Percentiles rank a stretch among this genome's conserved stretches.
phyloP scores from a whole-genome alignment of 2,329 filamentous ascomycete species.

The Neodidymelliopsis sp. region DNA sequence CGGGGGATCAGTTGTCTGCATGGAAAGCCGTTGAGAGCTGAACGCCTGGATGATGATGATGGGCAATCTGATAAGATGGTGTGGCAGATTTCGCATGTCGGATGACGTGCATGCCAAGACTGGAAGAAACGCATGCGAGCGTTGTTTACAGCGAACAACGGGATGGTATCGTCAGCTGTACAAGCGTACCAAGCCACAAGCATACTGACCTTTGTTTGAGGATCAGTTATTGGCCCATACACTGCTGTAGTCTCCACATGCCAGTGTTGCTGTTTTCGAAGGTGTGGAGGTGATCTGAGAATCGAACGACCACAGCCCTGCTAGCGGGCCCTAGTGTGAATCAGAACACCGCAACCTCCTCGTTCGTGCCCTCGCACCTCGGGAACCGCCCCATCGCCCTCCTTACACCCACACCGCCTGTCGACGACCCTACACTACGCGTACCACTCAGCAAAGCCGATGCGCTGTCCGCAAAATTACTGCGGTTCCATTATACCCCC shows the following conservation, averaged over 20 bases:
- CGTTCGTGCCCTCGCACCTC: slow-evolving; percentile 27
- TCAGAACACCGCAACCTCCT: slow-evolving; percentile 29
- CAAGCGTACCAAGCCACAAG: too few relatives aligned
- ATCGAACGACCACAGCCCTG: slow-evolving; percentile 16
- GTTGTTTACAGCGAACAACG: not conserved
- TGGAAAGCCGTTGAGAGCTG: too few relatives aligned
- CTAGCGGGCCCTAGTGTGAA: slow-evolving; percentile 5
- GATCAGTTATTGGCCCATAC: too few relatives aligned
- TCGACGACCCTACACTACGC: slow-evolving; percentile 5
- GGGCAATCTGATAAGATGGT: slow-evolving; percentile 33
- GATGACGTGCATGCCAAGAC: slow-evolving; percentile 33
- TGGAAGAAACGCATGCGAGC: not conserved
- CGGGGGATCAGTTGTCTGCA: too few relatives aligned
- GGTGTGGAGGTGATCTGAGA: slow-evolving; percentile 9
- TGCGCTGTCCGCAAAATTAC: slow-evolving; percentile 36
- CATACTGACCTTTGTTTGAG: too few relatives aligned
- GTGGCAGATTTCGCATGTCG: slow-evolving; percentile 16
- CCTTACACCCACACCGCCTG: slow-evolving; percentile 17
- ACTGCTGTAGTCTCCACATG: too few relatives aligned
- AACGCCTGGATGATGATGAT: slow-evolving; percentile 3
- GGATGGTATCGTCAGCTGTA: too few relatives aligned
- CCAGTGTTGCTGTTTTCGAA: slow-evolving; percentile 6
- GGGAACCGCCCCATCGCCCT: slow-evolving; percentile 28
- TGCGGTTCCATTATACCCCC: slow-evolving; percentile 25
- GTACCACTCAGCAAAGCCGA: slow-evolving; percentile 14